Evolutionary conservation across 1,284 basidiomycete species (phyloP), one percentile per base, ranked within the genome.

Genomic region (Apiotrichum domesticum): DNA sequence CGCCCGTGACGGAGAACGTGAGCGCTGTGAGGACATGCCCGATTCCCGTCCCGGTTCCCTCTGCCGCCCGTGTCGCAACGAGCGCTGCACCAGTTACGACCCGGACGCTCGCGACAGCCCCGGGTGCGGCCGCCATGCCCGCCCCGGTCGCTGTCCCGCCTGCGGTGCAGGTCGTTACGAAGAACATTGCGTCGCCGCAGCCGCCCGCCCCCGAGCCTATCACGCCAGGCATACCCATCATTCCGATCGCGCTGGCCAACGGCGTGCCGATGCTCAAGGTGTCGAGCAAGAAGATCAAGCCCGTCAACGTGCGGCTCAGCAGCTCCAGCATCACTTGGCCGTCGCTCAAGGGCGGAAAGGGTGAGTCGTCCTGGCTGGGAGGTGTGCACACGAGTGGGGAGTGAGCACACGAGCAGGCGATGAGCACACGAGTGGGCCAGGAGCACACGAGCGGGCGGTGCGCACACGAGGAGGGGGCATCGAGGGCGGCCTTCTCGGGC

Each of bases 221-320:
- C 29, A 29, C 29, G 29, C 29, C 29, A 29, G 29, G 29, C 29
- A 29, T 29, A 29, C 29, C 29, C 29, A 29, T 29, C 29, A 43
- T 63, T 6, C 66, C 67, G 5, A 52, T 47, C 15, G 50, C 53
- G 21, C 61, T 73, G 3, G 51, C 61, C 8, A 54, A 77, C 3
- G 88, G 88, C 11, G 82, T 83, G 6, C 79, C 81, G 8, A 87
- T 98, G 87, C 85, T 87, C 67, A 97, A 98, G 74, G 85, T 97
- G 39, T 90, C 92, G 3, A 84, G 85, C 44, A 88, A 87, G 76
- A 89, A 88, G 68, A 83, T 87, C 74, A 90, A 88, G 73, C 82
- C 82, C 43, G 82, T 87, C 41, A 69, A 84, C 4, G 88, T 96
- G 73, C 80, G 80, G 54, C 80, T 97, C 29, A 87, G 91, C 79